A percentile compares a stretch with the other conserved stretches of the same genome.
Conservation (phyloP, 306 rosid genomes). For the Leucaena leucocephala region DNA sequence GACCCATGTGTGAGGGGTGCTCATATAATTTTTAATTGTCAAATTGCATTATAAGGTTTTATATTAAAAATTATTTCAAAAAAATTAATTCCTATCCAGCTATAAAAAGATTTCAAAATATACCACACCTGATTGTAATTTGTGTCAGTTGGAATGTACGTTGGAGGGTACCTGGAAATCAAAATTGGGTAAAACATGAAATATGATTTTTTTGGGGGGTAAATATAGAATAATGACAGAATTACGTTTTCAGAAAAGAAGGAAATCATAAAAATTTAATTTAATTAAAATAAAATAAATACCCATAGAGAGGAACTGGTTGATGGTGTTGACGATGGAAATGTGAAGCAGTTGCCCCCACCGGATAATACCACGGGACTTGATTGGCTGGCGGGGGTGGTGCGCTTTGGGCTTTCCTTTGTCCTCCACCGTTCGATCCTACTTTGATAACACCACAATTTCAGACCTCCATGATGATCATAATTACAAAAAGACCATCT, state of each 20-base stretch:
- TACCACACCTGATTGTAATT: slow-evolving; percentile 63
- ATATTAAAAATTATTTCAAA: background rate
- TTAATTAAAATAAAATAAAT: background rate
- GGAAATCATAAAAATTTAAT: background rate
- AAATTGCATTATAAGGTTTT: background rate
- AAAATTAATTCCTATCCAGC: background rate
- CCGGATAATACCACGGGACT: slow-evolving; percentile 75
- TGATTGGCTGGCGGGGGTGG: slow-evolving; percentile 50
- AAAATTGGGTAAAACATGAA: background rate
- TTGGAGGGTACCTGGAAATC: slow-evolving; percentile 60
- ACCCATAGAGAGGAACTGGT: slow-evolving; percentile 75
- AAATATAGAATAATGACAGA: background rate
- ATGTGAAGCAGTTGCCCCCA: slow-evolving; percentile 56
- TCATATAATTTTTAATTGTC: background rate
- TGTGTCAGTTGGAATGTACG: slow-evolving; percentile 63
- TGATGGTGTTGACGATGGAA: slow-evolving; percentile 50
- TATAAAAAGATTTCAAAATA: background rate
- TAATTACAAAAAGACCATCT: slow-evolving; percentile 33
- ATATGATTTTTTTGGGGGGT: background rate
- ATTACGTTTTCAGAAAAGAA: background rate
- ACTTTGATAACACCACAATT: slow-evolving; percentile 16
- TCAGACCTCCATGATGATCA: slow-evolving; percentile 33
- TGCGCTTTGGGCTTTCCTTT: slow-evolving; percentile 49
- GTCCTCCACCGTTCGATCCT: slow-evolving; percentile 64
- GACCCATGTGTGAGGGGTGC: slow-evolving; percentile 20